These are phyloP conservation scores for Rhinocladiella similis DNA, from an alignment of 2,329 filamentous ascomycete genomes.

Conservation along the genomic window DNA sequence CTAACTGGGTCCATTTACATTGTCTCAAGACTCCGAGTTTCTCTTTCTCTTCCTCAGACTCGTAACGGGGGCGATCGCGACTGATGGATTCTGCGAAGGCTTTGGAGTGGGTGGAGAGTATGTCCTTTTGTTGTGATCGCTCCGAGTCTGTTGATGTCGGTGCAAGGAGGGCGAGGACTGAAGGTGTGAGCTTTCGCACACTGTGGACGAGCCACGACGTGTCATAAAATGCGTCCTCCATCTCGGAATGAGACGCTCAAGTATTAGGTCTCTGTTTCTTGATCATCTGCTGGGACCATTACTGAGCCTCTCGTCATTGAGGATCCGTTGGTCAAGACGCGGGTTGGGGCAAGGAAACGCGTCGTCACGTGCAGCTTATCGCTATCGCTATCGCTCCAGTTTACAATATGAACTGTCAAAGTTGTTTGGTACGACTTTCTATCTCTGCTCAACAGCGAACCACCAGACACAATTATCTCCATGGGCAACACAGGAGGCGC, in stretches of 20 bases:
- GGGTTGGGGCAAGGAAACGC: not conserved
- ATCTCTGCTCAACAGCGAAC: too few species aligned
- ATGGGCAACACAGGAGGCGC: too few species aligned
- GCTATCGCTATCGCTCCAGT: too few species aligned
- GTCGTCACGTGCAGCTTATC: not conserved
- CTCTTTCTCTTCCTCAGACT: conserved; percentile 23
- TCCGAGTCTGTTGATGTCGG: conserved; percentile 2
- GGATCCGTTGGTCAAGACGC: not conserved
- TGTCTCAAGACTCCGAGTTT: conserved; percentile 19
- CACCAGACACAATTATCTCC: too few species aligned
- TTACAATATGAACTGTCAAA: too few species aligned
- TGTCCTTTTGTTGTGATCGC: not conserved
- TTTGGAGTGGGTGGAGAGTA: conserved; percentile 14
- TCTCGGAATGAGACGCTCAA: not conserved
- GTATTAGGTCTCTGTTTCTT: too few species aligned
- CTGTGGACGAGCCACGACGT: conserved; percentile 18
- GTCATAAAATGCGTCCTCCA: conserved; percentile 23
- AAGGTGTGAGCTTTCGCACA: conserved; percentile 6
- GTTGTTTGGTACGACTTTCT: too few species aligned
- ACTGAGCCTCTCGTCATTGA: not conserved
- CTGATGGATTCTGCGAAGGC: conserved; percentile 11
- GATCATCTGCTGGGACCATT: too few species aligned
- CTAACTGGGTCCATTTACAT: conserved; percentile 18
- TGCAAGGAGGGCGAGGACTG: conserved; percentile 8
- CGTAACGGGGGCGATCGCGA: conserved; percentile 15